phyloP scores from a whole-genome alignment of 805 yeast genomes.

The Saturnispora bothae region DNA sequence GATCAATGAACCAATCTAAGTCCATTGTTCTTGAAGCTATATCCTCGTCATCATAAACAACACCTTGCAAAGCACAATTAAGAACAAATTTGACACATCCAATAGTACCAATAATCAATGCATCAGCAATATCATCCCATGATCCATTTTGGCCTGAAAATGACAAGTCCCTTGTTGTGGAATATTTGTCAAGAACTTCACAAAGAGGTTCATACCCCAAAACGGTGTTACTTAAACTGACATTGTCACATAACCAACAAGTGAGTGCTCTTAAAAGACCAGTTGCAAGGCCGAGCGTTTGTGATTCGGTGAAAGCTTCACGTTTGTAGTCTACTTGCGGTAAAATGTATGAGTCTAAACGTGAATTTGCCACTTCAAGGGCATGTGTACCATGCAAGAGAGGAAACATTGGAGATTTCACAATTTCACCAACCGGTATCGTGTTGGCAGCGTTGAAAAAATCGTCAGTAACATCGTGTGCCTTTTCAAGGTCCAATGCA shows the following conservation, averaged over 20 bases:
- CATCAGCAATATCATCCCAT: conserved; percentile 37
- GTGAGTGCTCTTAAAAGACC: conserved; percentile 43
- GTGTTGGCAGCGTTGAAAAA: conserved; percentile 30
- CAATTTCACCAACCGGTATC: conserved; percentile 40
- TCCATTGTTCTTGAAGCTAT: conserved; percentile 55
- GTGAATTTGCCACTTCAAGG: conserved; percentile 59
- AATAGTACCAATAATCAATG: conserved; percentile 42
- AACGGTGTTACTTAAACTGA: conserved; percentile 62
- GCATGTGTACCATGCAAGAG: conserved; percentile 83
- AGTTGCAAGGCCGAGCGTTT: conserved; percentile 40
- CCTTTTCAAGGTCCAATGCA: neutral
- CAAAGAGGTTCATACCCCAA: conserved; percentile 60
- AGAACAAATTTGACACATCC: conserved; percentile 41
- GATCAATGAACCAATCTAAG: conserved; percentile 28
- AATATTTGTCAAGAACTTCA: conserved; percentile 6
- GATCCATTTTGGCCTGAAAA: neutral
- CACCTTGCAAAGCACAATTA: conserved; percentile 42
- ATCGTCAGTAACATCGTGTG: conserved; percentile 44
- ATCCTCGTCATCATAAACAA: conserved; percentile 68
- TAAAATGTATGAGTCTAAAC: conserved; percentile 72
- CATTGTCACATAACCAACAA: conserved; percentile 66
- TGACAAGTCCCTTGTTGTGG: neutral
- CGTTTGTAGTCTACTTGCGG: conserved; percentile 31
- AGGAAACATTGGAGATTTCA: conserved; percentile 48
- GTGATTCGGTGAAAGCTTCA: conserved; percentile 27